These are phyloP conservation scores for Eragrostis tef DNA, from an alignment of 202 grass and related monocot genomes.

Conservation along the genomic window DNA sequence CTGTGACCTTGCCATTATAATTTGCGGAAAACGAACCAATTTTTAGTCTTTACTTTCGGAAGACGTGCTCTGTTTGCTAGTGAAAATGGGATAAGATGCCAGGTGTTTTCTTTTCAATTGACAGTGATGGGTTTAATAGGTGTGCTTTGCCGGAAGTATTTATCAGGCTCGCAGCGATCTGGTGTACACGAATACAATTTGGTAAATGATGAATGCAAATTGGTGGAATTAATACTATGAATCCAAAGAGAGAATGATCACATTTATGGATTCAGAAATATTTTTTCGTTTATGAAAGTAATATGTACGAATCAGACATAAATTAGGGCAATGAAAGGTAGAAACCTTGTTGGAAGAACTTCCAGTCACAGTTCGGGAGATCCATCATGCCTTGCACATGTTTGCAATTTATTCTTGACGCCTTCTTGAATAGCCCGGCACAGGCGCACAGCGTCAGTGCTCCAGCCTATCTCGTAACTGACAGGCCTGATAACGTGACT, in stretches of 20 bases:
- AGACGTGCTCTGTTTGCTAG: slow-evolving; percentile 5
- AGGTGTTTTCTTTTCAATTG: slow-evolving; percentile 18
- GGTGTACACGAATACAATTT: too few relatives aligned
- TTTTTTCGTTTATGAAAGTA: too few relatives aligned
- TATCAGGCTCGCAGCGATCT: not conserved
- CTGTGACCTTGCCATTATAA: not conserved
- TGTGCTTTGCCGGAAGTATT: not conserved
- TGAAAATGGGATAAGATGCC: not conserved
- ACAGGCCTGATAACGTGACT: not conserved
- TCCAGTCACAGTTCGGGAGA: too few relatives aligned
- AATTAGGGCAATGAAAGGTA: not conserved
- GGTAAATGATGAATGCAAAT: too few relatives aligned
- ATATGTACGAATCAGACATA: too few relatives aligned
- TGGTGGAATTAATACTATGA: too few relatives aligned
- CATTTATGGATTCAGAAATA: too few relatives aligned
- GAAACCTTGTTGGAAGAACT: not conserved
- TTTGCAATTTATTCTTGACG: too few relatives aligned
- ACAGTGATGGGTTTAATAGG: not conserved
- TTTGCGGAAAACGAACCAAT: not conserved
- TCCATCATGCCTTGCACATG: too few relatives aligned
- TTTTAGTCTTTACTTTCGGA: slow-evolving; percentile 26
- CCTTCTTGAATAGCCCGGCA: not conserved
- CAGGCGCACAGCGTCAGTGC: too few relatives aligned
- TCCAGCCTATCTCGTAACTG: not conserved
- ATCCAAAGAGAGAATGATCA: too few relatives aligned